Evolutionary conservation across 148 eudicot species (phyloP).

Genomic region (Talinum fruticosum): DNA sequence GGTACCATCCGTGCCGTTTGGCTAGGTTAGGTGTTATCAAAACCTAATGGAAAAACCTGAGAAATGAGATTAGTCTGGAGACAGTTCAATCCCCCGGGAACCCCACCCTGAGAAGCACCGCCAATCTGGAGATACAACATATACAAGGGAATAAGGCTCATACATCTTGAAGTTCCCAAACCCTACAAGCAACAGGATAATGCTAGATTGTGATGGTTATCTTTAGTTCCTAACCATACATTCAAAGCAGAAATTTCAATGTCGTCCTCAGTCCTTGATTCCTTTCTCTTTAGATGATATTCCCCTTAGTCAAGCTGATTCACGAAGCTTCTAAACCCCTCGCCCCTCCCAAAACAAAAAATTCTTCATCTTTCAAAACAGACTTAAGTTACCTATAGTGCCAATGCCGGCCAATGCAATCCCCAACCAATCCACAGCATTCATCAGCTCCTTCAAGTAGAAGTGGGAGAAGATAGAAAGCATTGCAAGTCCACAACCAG

Average conservation of each 20-base stretch:
- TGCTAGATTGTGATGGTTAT: background rate
- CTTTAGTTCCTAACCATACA: background rate
- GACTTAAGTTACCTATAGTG: conserved; percentile 82
- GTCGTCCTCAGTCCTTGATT: background rate
- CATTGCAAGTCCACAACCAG: conserved; percentile 98
- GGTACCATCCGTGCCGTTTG: background rate
- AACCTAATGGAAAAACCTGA: background rate
- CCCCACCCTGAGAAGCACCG: background rate
- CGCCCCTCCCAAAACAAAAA: too few relatives aligned
- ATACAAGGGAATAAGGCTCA: background rate
- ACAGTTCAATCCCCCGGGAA: background rate
- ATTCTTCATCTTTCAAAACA: background rate
- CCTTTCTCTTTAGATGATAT: background rate
- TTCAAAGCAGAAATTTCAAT: background rate
- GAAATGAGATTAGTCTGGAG: background rate
- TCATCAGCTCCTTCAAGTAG: conserved; percentile 92
- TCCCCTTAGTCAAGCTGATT: background rate
- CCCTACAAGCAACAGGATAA: background rate
- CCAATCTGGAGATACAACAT: background rate
- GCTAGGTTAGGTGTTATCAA: background rate
- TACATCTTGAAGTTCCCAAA: background rate
- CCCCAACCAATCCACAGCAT: conserved; percentile 93
- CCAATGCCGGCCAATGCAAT: conserved; percentile 91
- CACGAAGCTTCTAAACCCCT: background rate
- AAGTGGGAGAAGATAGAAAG: conserved; percentile 96